A percentile compares a stretch with the other conserved stretches of the same genome.
Evolutionary conservation across 2,329 filamentous ascomycete genomes (phyloP).

Genomic region (Bipolaris gigantea): DNA sequence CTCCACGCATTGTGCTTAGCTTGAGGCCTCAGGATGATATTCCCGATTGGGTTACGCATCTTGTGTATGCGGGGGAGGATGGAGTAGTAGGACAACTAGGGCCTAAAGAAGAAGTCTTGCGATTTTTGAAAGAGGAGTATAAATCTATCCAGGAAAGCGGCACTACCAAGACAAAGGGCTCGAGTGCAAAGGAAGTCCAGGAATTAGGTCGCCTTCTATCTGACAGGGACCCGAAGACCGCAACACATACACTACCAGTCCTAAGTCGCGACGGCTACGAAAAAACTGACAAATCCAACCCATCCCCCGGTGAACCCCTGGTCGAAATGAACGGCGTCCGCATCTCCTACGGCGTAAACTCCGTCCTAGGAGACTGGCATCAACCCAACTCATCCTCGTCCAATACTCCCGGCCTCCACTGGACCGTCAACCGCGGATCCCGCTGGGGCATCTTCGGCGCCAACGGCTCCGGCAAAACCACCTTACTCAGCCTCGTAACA

Average conservation of each 20-base stretch:
- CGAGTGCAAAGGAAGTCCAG: constrained; percentile 26
- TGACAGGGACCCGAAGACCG: constrained; percentile 21
- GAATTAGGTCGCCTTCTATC: constrained; percentile 36
- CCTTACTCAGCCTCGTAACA: constrained; percentile 85
- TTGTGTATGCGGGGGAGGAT: constrained; percentile 71
- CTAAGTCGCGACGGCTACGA: constrained; percentile 40
- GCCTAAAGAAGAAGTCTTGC: constrained; percentile 63
- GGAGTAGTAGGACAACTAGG: constrained; percentile 69
- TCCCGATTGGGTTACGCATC: constrained; percentile 87
- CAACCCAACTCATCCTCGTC: constrained; percentile 54
- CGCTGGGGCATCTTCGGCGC: constrained; percentile 92
- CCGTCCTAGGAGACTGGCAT: constrained; percentile 79
- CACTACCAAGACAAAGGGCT: constrained; percentile 7
- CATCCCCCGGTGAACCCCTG: constrained; percentile 63
- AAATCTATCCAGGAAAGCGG: constrained; percentile 22
- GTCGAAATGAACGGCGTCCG: constrained; percentile 86
- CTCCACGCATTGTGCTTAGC: constrained; percentile 74
- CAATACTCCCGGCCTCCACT: constrained; percentile 66
- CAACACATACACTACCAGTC: constrained; percentile 1
- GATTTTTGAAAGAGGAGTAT: constrained; percentile 42
- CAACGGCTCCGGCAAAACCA: constrained; percentile 96
- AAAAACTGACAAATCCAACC: constrained; percentile 21
- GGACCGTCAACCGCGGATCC: constrained; percentile 80
- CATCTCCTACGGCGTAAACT: constrained; percentile 76
- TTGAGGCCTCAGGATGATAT: constrained; percentile 83